phyloP scores from a whole-genome alignment of 345 rosid species.

The Hevea brasiliensis region DNA sequence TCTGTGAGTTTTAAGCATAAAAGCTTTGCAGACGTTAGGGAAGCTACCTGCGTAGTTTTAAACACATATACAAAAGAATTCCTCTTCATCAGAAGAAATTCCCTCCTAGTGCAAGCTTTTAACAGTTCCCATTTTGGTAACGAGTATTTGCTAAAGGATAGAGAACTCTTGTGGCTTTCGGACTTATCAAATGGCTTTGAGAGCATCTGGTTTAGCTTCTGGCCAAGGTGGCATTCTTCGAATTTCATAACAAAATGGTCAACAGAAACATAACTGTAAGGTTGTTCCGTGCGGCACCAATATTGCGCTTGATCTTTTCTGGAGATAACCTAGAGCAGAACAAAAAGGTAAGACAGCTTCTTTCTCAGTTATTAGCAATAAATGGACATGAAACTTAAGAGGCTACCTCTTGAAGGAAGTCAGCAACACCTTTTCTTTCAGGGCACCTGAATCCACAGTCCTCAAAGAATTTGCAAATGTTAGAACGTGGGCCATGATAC shows the following conservation, averaged over 20 bases:
- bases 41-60: constrained; percentile 51
- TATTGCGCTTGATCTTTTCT: constrained; percentile 64
- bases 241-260: constrained; percentile 43
- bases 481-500: constrained; percentile 55
- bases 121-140: constrained; percentile 54
- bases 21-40: neutral
- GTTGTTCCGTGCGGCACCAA: constrained; percentile 39
- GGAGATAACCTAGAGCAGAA: constrained; percentile 50
- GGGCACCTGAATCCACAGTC: constrained; percentile 66
- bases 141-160: constrained; percentile 41
- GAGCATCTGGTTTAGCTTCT: constrained; percentile 36
- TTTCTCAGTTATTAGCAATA: neutral
- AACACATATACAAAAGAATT: constrained; percentile 52
- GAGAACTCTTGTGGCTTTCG: constrained; percentile 37
- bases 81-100: constrained; percentile 63
- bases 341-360: neutral
- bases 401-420: constrained; percentile 63
- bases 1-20: neutral
- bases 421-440: constrained; percentile 59
- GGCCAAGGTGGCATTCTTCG: constrained; percentile 35
- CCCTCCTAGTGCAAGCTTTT: constrained; percentile 60
- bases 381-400: neutral
- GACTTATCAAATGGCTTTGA: constrained; percentile 40
- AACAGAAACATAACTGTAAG: constrained; percentile 39
- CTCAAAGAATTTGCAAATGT: constrained; percentile 43